These are phyloP conservation scores for Leptomonas seymouri DNA, from an alignment of 208 protist species.

Conservation along the genomic window DNA sequence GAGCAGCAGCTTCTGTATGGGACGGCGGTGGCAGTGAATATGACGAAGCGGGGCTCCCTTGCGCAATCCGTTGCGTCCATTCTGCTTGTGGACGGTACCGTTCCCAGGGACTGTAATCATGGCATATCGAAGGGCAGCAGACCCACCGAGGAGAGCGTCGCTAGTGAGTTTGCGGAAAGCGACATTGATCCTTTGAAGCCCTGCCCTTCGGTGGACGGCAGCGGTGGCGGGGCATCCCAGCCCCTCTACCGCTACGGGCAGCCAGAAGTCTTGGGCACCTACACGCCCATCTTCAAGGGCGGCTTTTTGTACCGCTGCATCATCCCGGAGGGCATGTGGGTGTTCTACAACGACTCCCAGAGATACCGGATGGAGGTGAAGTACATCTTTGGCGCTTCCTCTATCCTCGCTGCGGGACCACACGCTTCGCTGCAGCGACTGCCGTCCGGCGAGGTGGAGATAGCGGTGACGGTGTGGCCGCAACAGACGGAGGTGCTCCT, in stretches of 20 bases:
- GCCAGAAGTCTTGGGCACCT: conserved; percentile 22
- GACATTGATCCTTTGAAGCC: conserved; percentile 31
- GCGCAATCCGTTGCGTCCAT: background rate
- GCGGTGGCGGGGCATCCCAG: background rate
- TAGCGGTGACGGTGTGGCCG: conserved; percentile 44
- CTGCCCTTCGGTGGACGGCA: conserved; percentile 29
- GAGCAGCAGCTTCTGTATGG: conserved; percentile 34
- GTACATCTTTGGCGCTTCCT: conserved; percentile 46
- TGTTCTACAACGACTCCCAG: conserved; percentile 79
- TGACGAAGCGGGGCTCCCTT: conserved; percentile 17
- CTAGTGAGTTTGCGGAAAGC: conserved; percentile 64
- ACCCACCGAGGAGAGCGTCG: conserved; percentile 22
- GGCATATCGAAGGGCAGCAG: background rate
- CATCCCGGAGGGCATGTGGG: conserved; percentile 48
- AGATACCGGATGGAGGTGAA: conserved; percentile 62
- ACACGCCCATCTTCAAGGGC: conserved; percentile 34
- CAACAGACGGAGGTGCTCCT: conserved; percentile 59
- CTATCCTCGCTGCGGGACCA: conserved; percentile 28
- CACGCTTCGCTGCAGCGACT: conserved; percentile 18
- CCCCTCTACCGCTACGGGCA: conserved; percentile 28
- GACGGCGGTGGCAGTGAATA: conserved; percentile 9
- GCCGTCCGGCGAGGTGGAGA: conserved; percentile 28
- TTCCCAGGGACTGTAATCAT: background rate
- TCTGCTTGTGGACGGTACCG: conserved; percentile 12
- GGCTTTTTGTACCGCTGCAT: conserved; percentile 53